These are phyloP conservation scores for Trichomonascaceae sp. DNA, from an alignment of 1,139 yeast genomes.

Conservation along the genomic window DNA sequence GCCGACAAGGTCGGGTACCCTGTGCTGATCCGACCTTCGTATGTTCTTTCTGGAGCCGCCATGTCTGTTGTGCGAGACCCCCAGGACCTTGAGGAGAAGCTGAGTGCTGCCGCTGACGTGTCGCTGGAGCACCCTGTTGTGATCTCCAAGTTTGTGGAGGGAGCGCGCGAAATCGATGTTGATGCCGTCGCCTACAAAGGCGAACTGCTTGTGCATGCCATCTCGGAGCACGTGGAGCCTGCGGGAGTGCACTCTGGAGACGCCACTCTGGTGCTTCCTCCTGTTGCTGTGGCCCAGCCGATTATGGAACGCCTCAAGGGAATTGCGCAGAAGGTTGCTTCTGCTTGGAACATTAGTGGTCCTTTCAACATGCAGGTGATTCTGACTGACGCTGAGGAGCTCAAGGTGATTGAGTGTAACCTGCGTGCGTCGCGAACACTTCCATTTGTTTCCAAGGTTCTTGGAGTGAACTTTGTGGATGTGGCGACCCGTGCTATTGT, in stretches of 20 bases:
- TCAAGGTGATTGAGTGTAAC: slow-evolving; percentile 96
- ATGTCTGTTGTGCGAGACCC: slow-evolving; percentile 83
- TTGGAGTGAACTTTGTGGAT: slow-evolving; percentile 87
- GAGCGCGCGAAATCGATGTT: slow-evolving; percentile 93
- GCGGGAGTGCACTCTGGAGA: slow-evolving; percentile 99
- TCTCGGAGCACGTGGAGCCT: slow-evolving; percentile 95
- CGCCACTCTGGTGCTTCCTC: slow-evolving; percentile 90
- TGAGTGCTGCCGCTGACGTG: slow-evolving; percentile 80
- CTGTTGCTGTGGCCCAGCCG: slow-evolving; percentile 73
- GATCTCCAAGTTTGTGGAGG: slow-evolving; percentile 86
- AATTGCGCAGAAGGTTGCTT: slow-evolving; percentile 88
- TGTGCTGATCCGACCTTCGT: slow-evolving; percentile 93
- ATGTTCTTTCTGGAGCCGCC: slow-evolving; percentile 96
- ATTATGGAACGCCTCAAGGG: slow-evolving; percentile 83
- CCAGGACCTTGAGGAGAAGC: slow-evolving; percentile 65
- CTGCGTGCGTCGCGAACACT: slow-evolving; percentile 96
- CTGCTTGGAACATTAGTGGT: slow-evolving; percentile 92
- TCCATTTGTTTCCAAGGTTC: slow-evolving; percentile 96
- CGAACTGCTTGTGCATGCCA: slow-evolving; percentile 80
- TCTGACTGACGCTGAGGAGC: slow-evolving; percentile 58
- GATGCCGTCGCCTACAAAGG: slow-evolving; percentile 94
- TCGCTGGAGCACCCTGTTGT: slow-evolving; percentile 96
- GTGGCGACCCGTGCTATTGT: slow-evolving; percentile 83
- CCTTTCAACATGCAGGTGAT: slow-evolving; percentile 98
- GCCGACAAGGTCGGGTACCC: slow-evolving; percentile 88